phyloP scores from a whole-genome alignment of 2,329 filamentous ascomycete genomes.

The Fusarium brevicatenulatum region DNA sequence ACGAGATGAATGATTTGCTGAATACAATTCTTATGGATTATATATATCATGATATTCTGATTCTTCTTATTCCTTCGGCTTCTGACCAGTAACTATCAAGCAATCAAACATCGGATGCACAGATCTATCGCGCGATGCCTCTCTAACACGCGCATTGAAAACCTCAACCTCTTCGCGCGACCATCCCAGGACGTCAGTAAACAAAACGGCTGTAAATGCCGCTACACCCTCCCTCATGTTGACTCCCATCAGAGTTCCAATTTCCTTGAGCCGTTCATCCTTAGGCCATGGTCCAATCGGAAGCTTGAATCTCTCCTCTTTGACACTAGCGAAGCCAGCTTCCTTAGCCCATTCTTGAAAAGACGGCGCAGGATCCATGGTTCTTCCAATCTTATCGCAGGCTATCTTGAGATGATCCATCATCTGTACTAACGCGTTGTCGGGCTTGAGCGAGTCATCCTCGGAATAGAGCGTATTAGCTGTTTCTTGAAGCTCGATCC shows the following conservation, averaged over 20 bases:
- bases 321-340: slow-evolving; percentile 51
- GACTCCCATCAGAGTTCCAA: slow-evolving; percentile 51
- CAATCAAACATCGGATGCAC: slow-evolving; percentile 48
- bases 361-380: slow-evolving; percentile 44
- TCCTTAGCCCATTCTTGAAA: slow-evolving; percentile 46
- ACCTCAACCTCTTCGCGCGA: slow-evolving; percentile 57
- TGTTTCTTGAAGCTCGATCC: slow-evolving; percentile 58
- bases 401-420: slow-evolving; percentile 39
- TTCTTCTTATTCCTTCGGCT: slow-evolving; percentile 19
- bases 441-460: slow-evolving; percentile 50
- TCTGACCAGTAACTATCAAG: slow-evolving; percentile 46
- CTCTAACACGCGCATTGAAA: slow-evolving; percentile 40
- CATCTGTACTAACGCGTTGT: slow-evolving; percentile 50
- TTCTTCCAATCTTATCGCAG: slow-evolving; percentile 44
- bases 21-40: accelerated
- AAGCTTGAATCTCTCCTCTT: slow-evolving; percentile 47
- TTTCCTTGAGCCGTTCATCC: slow-evolving; percentile 35
- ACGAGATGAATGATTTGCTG: accelerated
- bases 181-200: slow-evolving; percentile 52
- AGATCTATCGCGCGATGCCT: slow-evolving; percentile 38
- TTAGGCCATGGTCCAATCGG: slow-evolving; percentile 54
- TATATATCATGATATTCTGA: too few relatives aligned
- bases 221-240: slow-evolving; percentile 52
- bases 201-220: slow-evolving; percentile 52
- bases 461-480: slow-evolving; percentile 52